Evolutionary conservation across 2,329 filamentous ascomycete species (phyloP), one percentile per base, ranked within the genome.

Genomic region (Daldinia sp.): DNA sequence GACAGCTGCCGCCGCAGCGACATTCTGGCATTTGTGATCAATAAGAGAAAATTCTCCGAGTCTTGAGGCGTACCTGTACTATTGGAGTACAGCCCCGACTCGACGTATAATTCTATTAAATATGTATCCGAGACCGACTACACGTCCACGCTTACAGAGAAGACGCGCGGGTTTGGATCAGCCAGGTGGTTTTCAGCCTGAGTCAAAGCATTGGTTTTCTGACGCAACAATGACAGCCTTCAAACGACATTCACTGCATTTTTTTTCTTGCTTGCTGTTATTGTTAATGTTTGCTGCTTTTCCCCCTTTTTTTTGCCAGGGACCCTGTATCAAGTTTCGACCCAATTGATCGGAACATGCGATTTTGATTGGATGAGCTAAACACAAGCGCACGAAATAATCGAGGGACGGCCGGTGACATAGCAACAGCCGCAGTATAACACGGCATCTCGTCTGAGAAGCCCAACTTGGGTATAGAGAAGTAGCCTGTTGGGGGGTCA

Each of bases 301-400:
- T 10, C 35, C 55, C 39, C 20, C 20, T 23, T 23, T 37, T 39
- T 53, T 53, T 59, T 39, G 57, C 55, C 44, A 65, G 64, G 70
- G 63, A 51, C 56, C 60, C 58, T 55, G 51, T 50, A 48, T 60
- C 54, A 66, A 56, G 65, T 72, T 72, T 71, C 58, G 70, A 68
- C 70, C 71, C 71, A 72, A 69, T 67, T 67, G 67, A 70, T 73
- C 63, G 69, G 69, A 58, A 67, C 63, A 64, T 50, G 50, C 18
- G 13, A 20, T 33, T 46, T 30, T 63, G 51, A 71, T 71, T 71
- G 68, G 69, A 51, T 20, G 57, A 26, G 48, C 62, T 54, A 53
- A 51, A 59, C 56, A 62, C 62, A 61, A 59, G 51, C 64, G 59
- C 58, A 59, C 60, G 60, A 41, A 63, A 42, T 58, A 55, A 57